Conservation (phyloP, 2,329 filamentous ascomycete genomes). For the Diaporthe sp. region DNA sequence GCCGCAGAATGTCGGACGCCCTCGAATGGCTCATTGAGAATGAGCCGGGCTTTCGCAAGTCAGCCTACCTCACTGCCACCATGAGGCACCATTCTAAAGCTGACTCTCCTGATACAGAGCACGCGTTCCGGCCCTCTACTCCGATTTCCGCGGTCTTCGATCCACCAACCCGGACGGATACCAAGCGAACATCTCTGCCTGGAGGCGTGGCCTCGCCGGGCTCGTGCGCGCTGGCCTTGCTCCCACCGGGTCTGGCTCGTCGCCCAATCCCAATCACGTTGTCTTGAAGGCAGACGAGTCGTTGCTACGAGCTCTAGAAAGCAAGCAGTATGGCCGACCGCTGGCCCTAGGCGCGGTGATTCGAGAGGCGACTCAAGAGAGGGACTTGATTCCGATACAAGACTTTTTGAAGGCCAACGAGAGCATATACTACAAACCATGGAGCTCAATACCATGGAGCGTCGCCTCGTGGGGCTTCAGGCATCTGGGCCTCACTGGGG, state of each 20-base stretch:
- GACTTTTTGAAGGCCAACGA: conserved; percentile 75
- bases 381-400: conserved; percentile 77
- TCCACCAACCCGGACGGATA: conserved; percentile 44
- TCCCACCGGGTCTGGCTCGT: conserved; percentile 42
- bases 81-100: not conserved
- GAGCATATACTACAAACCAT: conserved; percentile 79
- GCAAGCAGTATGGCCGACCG: conserved; percentile 83
- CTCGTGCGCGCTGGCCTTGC: conserved; percentile 49
- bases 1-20: conserved; percentile 37
- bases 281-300: conserved; percentile 69
- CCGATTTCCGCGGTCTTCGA: conserved; percentile 45
- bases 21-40: conserved; percentile 47
- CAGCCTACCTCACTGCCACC: not conserved
- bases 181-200: conserved; percentile 52
- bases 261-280: conserved; percentile 59
- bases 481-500: conserved; percentile 73
- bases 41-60: conserved; percentile 48
- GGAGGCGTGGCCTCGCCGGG: conserved; percentile 49
- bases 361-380: conserved; percentile 76
- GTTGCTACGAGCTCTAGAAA: conserved; percentile 79
- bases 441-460: conserved; percentile 77
- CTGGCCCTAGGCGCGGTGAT: conserved; percentile 84
- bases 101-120: conserved; percentile 42
- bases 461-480: conserved; percentile 82
- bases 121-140: conserved; percentile 45